Evolutionary conservation across 805 yeast species (phyloP), one percentile per base, ranked within the genome.

Genomic region (Danielia oregonensis): DNA sequence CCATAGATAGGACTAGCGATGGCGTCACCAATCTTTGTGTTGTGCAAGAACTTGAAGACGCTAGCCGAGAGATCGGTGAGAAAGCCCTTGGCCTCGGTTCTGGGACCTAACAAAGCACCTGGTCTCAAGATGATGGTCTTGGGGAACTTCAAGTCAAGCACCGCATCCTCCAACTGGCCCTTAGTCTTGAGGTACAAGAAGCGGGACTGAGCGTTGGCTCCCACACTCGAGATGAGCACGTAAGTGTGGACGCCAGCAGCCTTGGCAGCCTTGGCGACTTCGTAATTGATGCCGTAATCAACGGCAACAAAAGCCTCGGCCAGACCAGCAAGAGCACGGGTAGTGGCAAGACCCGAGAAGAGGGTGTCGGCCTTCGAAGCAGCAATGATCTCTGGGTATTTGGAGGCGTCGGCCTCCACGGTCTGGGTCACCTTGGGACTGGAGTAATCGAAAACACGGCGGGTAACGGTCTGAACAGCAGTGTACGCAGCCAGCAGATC

Each of bases 121-220:
- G 96, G 96, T 50, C 86, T 72, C 36, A 88, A 57, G 41, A 88
- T 82, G 33, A 86, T 73, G 1, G 88, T 78, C 35, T 77, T 68
- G n/a, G 79, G 80, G 57, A 86, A 88, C 17, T 68, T 72, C 37
- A 87, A 64, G 0, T 64, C 78, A 28, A 68, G 59, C 7, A 88
- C 63, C 30, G 77, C 86, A 29, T 78, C 72, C 54, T 88, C 96
- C 31, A 84, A 65, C 33, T 79, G 74, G 18, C 95, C 96, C 55
- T 88, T 88, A 58, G 82, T 69, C 46, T 69, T 69, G 28, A 75
- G 33, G 49, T 87, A 88, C 4, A 80, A 71, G 26, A 85, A 65
- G n/a, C 46, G 47, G 0, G 95, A 83, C 23, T 51, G 45, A 0
- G 72, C 48, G 38, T 63, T 65, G 0, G 96, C 86, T n/a, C 87